Percentiles rank a stretch among this genome's conserved stretches.
phyloP scores from a whole-genome alignment of 768 basidiomycete species.

The Amanita pallidorosea region DNA sequence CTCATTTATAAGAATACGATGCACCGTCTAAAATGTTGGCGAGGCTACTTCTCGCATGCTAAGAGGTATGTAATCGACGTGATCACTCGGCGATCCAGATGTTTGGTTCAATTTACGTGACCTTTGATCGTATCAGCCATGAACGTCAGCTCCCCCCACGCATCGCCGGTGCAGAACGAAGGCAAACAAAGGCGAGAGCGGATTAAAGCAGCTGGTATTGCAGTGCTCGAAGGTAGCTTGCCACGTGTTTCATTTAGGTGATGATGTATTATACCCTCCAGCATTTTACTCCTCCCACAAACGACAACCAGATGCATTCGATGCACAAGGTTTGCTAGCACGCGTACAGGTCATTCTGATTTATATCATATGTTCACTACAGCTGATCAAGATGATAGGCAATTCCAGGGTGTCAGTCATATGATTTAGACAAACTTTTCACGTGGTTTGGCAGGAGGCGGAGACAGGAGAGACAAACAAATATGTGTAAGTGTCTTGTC shows the following conservation, averaged over 20 bases:
- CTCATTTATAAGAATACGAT: too few species aligned
- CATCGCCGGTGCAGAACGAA: constrained; percentile 35
- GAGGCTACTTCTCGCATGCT: too few species aligned
- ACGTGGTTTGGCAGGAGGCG: constrained; percentile 12
- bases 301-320: neutral
- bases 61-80: too few species aligned
- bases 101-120: neutral
- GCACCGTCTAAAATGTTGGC: too few species aligned
- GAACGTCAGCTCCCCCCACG: neutral
- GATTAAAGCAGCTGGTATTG: neutral
- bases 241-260: neutral
- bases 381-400: neutral
- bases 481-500: neutral
- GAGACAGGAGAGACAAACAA: neutral
- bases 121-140: neutral
- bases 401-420: constrained; percentile 12
- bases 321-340: neutral
- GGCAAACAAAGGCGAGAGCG: constrained; percentile 1
- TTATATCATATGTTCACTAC: neutral
- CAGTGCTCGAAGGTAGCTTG: neutral
- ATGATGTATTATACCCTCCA: neutral
- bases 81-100: too few species aligned
- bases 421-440: neutral
- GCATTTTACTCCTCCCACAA: neutral
- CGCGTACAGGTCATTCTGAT: neutral